Evolutionary conservation across 176 grass and related monocot species (phyloP).

Genomic region (Musa itinerans): DNA sequence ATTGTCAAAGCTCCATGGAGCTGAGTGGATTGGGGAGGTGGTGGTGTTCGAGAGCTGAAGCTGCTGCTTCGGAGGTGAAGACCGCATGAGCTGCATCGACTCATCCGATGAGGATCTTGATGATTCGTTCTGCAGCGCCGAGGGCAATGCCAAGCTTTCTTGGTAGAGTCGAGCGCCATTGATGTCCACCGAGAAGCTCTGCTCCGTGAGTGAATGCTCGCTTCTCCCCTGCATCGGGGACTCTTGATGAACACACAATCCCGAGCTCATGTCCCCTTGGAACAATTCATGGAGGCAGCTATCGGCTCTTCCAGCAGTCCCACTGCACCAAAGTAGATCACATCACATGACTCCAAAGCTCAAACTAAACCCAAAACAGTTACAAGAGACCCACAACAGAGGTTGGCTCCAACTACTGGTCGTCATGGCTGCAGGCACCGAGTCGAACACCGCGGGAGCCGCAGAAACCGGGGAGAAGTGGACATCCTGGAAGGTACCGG

Average conservation of each 20-base stretch:
- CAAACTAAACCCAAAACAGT: too few relatives aligned
- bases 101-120: not conserved
- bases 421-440: constrained; percentile 6
- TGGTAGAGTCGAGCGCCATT: constrained; percentile 22
- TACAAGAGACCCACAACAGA: not conserved
- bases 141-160: constrained; percentile 1
- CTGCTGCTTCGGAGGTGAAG: constrained; percentile 3
- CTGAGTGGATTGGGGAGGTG: constrained; percentile 34
- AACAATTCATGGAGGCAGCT: not conserved
- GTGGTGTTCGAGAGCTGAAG: constrained; percentile 50
- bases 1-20: constrained; percentile 6
- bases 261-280: constrained; percentile 21
- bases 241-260: constrained; percentile 18
- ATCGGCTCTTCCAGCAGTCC: not conserved
- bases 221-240: constrained; percentile 5
- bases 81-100: constrained; percentile 9
- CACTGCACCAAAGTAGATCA: not conserved
- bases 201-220: constrained; percentile 17
- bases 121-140: constrained; percentile 6
- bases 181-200: constrained; percentile 18
- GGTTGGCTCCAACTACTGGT: not conserved
- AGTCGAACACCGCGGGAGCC: not conserved
- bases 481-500: constrained; percentile 43
- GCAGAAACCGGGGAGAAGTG: not conserved
- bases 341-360: not conserved